Evolutionary conservation across 768 basidiomycete species (phyloP), one percentile per base, ranked within the genome.

Genomic region (Crassisporium funariophilum): DNA sequence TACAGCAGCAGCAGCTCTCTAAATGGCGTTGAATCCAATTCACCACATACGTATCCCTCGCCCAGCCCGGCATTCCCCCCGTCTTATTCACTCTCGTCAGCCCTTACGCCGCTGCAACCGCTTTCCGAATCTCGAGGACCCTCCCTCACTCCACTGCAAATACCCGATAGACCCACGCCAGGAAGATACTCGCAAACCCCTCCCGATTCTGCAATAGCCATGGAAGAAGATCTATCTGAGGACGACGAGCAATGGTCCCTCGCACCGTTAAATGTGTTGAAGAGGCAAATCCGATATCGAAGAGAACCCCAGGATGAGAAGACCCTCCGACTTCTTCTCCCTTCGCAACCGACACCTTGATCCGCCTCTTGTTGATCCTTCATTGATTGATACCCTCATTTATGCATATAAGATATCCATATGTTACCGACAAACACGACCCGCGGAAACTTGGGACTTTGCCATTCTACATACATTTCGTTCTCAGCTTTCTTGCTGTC

Each of bases 261-360:
- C 12, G 82, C 79, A 5, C 84, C 86, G 11, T 70, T 88, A 39
- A 68, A 77, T 43, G 67, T 77, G 15, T 67, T 86, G 45, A 73
- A 71, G 35, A 75, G 82, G 16, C 67, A 61, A 34, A 79, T 80
- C 53, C 76, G 79, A 5, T 86, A 83, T 45, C 71, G 76, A 39
- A 75, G 86, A 46, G 74, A 83, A 45, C 81, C 80, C 19, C 55
- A 72, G 21, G 86, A 88, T 61, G 86, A 88, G 54, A 74, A 73
- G 49, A 75, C 78, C 29, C 60, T 88, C 56, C 72, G 84, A 29
- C 61, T 76, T 42, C 66, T 83, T 25, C 44, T 46, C 25, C 50
- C 55, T 33, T 39, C 55, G 23, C 50, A 43, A 44, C 39, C 57
- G 39, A 58, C 43, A 36, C 39, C 52, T 31, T 60, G 52, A 57